Conservation (phyloP, 768 basidiomycete genomes). For the Russula ochroleuca region DNA sequence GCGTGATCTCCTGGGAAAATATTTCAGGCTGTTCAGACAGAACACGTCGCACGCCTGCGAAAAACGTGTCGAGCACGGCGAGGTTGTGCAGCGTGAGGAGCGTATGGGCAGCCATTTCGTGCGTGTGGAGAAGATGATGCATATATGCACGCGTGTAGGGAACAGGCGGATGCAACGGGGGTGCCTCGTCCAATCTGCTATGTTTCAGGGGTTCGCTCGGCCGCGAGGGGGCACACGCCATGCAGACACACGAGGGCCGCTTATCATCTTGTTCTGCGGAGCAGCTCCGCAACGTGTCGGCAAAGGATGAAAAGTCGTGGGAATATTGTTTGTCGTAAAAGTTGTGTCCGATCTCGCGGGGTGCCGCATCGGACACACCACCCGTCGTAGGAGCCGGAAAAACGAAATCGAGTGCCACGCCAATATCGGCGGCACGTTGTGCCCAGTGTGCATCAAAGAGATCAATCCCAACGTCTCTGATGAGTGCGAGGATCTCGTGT, state of each 20-base stretch:
- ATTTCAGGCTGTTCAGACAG: conserved; percentile 27
- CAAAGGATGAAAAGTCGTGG: conserved; percentile 55
- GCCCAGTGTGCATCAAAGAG: conserved; percentile 75
- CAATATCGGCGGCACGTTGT: conserved; percentile 58
- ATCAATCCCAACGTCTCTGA: conserved; percentile 65
- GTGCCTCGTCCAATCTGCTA: conserved; percentile 25
- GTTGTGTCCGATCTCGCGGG: conserved; percentile 62
- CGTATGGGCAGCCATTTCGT: conserved; percentile 85
- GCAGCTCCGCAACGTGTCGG: conserved; percentile 44
- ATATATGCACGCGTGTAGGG: conserved; percentile 58
- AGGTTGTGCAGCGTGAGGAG: conserved; percentile 75
- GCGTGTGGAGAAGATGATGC: conserved; percentile 82
- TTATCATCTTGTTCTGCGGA: conserved; percentile 36
- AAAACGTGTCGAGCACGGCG: conserved; percentile 59
- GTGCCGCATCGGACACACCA: conserved; percentile 18
- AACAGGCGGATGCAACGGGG: conserved; percentile 36
- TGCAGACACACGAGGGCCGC: conserved; percentile 33
- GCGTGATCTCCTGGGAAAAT: conserved; percentile 46
- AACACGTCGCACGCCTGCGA: conserved; percentile 49
- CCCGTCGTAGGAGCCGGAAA: conserved; percentile 47
- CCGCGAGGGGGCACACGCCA: conserved; percentile 32
- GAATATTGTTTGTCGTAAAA: conserved; percentile 58
- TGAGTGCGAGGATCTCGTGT: conserved; percentile 68
- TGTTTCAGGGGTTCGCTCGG: conserved; percentile 24
- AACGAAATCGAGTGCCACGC: conserved; percentile 72